These are phyloP conservation scores for Cucurbita argyrosperma DNA, from an alignment of 306 rosid species.

Conservation along the genomic window DNA sequence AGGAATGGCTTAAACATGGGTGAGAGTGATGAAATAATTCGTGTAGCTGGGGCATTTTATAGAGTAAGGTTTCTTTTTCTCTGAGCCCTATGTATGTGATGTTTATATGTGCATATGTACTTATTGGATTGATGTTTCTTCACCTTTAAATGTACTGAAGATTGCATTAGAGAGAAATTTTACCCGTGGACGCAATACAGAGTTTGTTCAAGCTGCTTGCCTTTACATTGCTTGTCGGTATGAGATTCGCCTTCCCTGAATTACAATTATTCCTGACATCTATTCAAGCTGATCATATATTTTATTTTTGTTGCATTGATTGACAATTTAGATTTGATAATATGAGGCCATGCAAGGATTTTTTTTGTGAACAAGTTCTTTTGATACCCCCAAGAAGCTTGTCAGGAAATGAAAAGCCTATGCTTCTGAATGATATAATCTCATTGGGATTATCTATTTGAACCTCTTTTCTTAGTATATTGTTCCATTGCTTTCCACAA, in stretches of 20 bases:
- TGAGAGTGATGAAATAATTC: constrained; percentile 19
- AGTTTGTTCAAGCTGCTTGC: constrained; percentile 67
- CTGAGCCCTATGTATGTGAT: not conserved
- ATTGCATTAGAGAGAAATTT: constrained; percentile 57
- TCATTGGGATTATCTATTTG: not conserved
- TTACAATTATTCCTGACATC: not conserved
- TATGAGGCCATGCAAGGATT: not conserved
- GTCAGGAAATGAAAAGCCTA: not conserved
- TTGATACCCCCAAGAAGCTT: not conserved
- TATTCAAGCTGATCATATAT: not conserved
- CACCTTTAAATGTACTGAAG: constrained; percentile 17
- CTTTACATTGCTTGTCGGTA: constrained; percentile 78
- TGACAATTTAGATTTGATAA: not conserved
- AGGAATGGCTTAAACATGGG: constrained; percentile 30
- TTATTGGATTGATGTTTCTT: constrained; percentile 5
- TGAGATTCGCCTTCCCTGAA: constrained; percentile 3
- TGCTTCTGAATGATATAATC: not conserved
- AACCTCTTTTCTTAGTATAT: not conserved
- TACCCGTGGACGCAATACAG: constrained; percentile 64
- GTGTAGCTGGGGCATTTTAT: constrained; percentile 32
- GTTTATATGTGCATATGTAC: not conserved
- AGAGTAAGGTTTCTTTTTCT: constrained; percentile 19
- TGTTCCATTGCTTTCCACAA: not conserved
- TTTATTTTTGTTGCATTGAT: not conserved
- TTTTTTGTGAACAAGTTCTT: not conserved